phyloP scores from a whole-genome alignment of 768 basidiomycete species.

The Lactifluus echinatus region DNA sequence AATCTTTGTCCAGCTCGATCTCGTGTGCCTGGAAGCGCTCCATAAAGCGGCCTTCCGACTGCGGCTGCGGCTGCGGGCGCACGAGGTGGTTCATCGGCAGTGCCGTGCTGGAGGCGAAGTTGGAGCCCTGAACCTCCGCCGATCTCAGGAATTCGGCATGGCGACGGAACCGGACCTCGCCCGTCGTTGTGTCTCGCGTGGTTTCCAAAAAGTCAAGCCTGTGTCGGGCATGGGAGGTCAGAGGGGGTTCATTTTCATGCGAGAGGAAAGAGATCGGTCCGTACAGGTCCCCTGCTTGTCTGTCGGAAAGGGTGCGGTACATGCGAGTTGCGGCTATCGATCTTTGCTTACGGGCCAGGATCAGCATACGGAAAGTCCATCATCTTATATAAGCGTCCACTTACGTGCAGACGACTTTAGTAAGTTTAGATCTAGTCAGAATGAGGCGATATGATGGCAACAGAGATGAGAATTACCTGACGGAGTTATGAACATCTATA shows the following conservation, averaged over 20 bases:
- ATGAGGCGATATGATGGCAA: not conserved
- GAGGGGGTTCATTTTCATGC: not conserved
- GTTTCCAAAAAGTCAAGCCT: conserved; percentile 20
- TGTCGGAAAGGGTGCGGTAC: conserved; percentile 17
- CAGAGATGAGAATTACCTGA: conserved; percentile 4
- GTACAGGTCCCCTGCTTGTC: conserved; percentile 13
- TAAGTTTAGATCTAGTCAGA: not conserved
- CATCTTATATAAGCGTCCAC: not conserved
- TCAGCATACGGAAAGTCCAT: not conserved
- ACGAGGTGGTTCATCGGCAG: conserved; percentile 12
- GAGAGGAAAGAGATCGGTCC: not conserved
- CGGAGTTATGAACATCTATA: conserved; percentile 13
- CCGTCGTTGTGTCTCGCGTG: conserved; percentile 12
- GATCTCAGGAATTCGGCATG: conserved; percentile 10
- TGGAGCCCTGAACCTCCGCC: not conserved
- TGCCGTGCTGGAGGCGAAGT: not conserved
- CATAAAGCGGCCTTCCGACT: conserved; percentile 7
- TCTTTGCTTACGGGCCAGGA: not conserved
- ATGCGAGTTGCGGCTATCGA: conserved; percentile 20
- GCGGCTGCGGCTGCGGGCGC: conserved; percentile 5
- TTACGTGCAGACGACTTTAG: conserved; percentile 19
- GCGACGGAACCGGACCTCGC: conserved; percentile 19
- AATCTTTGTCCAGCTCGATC: conserved; percentile 14
- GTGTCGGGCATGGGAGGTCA: not conserved
- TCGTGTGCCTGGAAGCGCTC: conserved; percentile 19